Percentiles rank a stretch among this genome's conserved stretches.
Conservation (phyloP, 1,284 basidiomycete genomes). For the Apiotrichum mycotoxinovorans region DNA sequence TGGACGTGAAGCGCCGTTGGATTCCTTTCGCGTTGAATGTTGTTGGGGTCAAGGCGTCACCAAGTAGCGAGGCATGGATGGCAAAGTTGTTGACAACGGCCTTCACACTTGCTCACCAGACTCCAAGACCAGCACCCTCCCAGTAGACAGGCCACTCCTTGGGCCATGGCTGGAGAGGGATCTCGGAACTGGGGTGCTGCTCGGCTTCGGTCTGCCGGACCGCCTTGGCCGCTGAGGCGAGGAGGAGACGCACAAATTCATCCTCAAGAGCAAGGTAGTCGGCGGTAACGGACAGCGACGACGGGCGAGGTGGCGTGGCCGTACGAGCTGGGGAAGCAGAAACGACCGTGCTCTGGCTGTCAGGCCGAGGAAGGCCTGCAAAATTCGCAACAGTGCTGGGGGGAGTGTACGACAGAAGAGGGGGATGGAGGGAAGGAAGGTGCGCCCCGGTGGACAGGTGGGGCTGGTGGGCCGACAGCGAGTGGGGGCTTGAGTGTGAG, state of each 20-base stretch:
- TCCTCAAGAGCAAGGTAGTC: conserved; percentile 5
- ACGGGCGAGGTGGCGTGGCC: not conserved
- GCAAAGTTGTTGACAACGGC: not conserved
- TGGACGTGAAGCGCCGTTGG: too few relatives aligned
- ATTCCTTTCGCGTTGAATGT: too few relatives aligned
- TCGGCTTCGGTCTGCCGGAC: not conserved
- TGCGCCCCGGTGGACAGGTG: too few relatives aligned
- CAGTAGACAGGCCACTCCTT: conserved; percentile 25
- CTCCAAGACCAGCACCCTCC: conserved; percentile 18
- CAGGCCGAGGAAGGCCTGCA: too few relatives aligned
- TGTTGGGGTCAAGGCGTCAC: too few relatives aligned
- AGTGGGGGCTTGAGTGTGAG: not conserved
- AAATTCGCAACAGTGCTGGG: not conserved
- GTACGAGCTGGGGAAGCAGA: not conserved
- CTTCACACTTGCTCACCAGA: not conserved
- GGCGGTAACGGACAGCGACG: not conserved
- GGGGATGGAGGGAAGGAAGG: too few relatives aligned
- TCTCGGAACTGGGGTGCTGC: not conserved
- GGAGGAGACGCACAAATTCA: conserved; percentile 1
- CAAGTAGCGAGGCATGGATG: too few relatives aligned
- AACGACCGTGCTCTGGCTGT: not conserved
- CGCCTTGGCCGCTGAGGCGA: not conserved
- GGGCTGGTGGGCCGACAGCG: too few relatives aligned
- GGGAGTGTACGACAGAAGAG: not conserved
- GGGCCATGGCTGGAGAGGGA: conserved; percentile 7